phyloP scores from a whole-genome alignment of 2,329 filamentous ascomycete species.

The Sporothrix variecibatus region DNA sequence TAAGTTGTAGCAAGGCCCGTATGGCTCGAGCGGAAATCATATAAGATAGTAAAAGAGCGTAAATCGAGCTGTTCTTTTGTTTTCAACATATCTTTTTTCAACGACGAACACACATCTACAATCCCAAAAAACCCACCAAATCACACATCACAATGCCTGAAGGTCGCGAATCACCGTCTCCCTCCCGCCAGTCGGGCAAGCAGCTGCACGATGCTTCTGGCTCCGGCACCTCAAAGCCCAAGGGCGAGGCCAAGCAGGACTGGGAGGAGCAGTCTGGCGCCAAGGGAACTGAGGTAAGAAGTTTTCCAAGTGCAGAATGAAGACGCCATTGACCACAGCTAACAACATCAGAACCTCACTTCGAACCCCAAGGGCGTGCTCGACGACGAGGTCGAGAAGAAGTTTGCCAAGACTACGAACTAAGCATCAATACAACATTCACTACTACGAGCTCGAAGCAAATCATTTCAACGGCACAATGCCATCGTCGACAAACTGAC shows the following conservation, averaged over 20 bases:
- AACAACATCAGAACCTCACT: conserved; percentile 40
- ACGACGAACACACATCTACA: neutral
- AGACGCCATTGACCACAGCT: neutral
- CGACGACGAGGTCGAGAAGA: conserved; percentile 61
- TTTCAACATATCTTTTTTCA: neutral
- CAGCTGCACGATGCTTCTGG: conserved; percentile 63
- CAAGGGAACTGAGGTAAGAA: conserved; percentile 26
- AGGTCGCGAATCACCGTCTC: conserved; percentile 77
- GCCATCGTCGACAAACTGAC: neutral
- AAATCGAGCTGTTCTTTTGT: too few relatives aligned
- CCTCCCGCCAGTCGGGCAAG: conserved; percentile 64
- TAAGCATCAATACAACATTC: neutral
- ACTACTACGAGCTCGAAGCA: neutral
- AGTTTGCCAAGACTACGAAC: conserved; percentile 55
- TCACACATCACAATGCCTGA: conserved; percentile 53
- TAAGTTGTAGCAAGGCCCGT: too few relatives aligned
- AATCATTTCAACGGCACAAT: neutral
- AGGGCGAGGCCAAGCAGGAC: conserved; percentile 54
- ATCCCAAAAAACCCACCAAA: neutral
- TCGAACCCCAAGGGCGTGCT: conserved; percentile 69
- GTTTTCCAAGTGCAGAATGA: too few relatives aligned
- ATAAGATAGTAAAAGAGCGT: neutral
- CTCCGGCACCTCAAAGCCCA: conserved; percentile 56
- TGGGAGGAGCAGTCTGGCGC: conserved; percentile 1
- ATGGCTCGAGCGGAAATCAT: neutral